phyloP scores from a whole-genome alignment of 371 early-diverging fungal genomes.

The Lichtheimia corymbifera region DNA sequence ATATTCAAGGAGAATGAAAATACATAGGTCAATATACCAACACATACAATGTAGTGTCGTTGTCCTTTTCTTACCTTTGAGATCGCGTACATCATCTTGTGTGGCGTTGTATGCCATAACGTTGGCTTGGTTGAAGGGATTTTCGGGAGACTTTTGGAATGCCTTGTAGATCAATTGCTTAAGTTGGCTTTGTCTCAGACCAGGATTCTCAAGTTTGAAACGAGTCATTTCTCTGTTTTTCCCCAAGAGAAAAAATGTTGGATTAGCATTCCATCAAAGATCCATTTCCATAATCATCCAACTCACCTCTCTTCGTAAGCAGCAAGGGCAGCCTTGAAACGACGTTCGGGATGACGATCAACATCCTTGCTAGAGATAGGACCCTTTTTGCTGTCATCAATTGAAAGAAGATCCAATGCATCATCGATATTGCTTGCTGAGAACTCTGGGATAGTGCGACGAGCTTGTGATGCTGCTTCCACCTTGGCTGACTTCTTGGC shows the following conservation, averaged over 20 bases:
- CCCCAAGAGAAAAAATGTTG: neutral
- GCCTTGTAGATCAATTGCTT: constrained; percentile 77
- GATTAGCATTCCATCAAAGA: neutral
- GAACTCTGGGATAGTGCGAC: constrained; percentile 62
- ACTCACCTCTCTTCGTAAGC: constrained; percentile 66
- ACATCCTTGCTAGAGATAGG: constrained; percentile 53
- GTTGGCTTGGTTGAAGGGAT: constrained; percentile 82
- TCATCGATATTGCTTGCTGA: constrained; percentile 80
- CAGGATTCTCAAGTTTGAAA: constrained; percentile 72
- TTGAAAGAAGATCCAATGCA: constrained; percentile 67
- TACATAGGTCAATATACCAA: neutral
- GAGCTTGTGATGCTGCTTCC: constrained; percentile 44
- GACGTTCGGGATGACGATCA: constrained; percentile 85
- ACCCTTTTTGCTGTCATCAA: constrained; percentile 39
- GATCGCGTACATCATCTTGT: constrained; percentile 49
- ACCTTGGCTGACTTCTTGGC: constrained; percentile 54
- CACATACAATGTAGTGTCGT: neutral
- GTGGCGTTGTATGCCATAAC: constrained; percentile 73
- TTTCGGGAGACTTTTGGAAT: constrained; percentile 83
- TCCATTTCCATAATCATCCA: neutral
- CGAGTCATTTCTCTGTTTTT: constrained; percentile 41
- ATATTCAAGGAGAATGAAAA: neutral
- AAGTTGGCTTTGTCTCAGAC: constrained; percentile 74
- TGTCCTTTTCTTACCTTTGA: constrained; percentile 33
- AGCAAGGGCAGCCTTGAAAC: constrained; percentile 79